phyloP scores from a whole-genome alignment of 2,329 filamentous ascomycete genomes.

The Clarireedia sp. region DNA sequence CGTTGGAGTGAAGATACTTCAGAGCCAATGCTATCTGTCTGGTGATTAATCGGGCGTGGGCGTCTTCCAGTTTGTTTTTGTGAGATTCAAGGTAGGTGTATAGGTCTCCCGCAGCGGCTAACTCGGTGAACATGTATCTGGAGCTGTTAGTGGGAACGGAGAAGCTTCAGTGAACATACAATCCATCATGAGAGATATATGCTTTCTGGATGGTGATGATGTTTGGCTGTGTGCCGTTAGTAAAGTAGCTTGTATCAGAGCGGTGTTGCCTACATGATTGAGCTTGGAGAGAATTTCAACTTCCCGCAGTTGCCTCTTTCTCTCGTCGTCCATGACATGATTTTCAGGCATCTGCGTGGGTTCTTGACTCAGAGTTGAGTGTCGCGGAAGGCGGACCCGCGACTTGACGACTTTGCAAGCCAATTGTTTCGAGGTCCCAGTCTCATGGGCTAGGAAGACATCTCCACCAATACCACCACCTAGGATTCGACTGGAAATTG shows the following conservation, averaged over 20 bases:
- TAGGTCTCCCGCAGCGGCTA: conserved; percentile 41
- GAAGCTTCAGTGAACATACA: conserved; percentile 32
- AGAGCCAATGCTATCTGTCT: conserved; percentile 27
- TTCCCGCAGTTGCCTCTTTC: conserved; percentile 39
- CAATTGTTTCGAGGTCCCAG: conserved; percentile 47
- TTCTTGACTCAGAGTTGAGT: background rate
- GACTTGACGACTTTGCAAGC: conserved; percentile 59
- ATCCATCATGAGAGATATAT: conserved; percentile 38
- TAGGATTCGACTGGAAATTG: conserved; percentile 41
- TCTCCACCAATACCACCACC: conserved; percentile 46
- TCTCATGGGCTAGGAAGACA: conserved; percentile 47
- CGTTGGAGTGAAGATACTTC: conserved; percentile 24
- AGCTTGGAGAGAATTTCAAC: conserved; percentile 45
- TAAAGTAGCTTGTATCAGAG: background rate
- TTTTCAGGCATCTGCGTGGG: background rate
- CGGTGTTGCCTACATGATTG: conserved; percentile 39
- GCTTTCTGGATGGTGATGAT: conserved; percentile 45
- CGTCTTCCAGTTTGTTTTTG: conserved; percentile 19
- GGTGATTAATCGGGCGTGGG: conserved; percentile 24
- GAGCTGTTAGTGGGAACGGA: conserved; percentile 8
- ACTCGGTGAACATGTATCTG: conserved; percentile 49
- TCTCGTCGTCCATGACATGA: conserved; percentile 18
- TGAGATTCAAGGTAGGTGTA: conserved; percentile 26
- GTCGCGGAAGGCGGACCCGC: background rate
- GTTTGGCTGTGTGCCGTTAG: conserved; percentile 39